These are phyloP conservation scores for Colletotrichum costaricense DNA, from an alignment of 2,329 filamentous ascomycete species.

Conservation along the genomic window DNA sequence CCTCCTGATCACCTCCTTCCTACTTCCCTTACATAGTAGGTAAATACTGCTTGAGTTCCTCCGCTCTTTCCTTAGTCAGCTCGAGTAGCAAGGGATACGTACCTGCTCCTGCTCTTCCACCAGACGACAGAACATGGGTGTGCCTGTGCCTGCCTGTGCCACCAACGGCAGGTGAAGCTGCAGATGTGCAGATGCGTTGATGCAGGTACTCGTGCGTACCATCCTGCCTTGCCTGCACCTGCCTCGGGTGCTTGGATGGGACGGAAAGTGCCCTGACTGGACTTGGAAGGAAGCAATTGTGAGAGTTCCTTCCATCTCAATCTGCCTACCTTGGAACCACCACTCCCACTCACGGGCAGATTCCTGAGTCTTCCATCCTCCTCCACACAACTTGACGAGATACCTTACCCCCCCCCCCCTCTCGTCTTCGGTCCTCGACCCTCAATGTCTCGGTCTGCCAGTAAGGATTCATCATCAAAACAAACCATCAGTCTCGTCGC, in stretches of 20 bases:
- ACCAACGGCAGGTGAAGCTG: neutral
- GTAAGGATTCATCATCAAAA: constrained; percentile 22
- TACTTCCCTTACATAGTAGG: neutral
- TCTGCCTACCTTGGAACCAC: neutral
- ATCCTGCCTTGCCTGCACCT: neutral
- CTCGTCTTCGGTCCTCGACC: neutral
- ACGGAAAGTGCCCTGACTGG: neutral
- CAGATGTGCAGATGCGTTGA: neutral
- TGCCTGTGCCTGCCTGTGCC: neutral
- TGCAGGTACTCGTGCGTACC: neutral
- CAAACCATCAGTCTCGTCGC: constrained; percentile 1
- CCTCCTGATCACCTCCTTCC: neutral
- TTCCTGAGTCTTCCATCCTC: too few species aligned
- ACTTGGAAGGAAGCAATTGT: too few species aligned
- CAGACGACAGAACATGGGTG: neutral
- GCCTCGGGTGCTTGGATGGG: neutral
- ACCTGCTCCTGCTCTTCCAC: neutral
- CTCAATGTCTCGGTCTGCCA: neutral
- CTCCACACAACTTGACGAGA: neutral
- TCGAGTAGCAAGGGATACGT: neutral
- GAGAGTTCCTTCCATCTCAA: neutral
- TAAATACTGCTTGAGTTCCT: too few species aligned
- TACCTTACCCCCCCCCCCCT: neutral
- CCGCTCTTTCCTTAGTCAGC: neutral
- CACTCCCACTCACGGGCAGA: neutral